These are phyloP conservation scores for Chalciporus piperatus DNA, from an alignment of 768 basidiomycete species.

Conservation along the genomic window DNA sequence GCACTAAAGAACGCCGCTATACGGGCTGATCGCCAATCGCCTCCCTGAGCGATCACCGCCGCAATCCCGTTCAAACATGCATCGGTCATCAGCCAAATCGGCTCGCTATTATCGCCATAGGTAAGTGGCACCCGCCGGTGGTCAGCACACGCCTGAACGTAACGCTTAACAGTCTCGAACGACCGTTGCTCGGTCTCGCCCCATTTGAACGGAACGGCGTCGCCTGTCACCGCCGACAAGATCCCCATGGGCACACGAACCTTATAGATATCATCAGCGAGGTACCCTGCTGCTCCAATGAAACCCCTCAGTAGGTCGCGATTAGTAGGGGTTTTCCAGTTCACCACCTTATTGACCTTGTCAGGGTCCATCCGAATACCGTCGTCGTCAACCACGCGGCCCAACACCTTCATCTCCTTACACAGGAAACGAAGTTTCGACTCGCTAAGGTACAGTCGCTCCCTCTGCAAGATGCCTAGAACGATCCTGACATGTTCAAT, in stretches of 20 bases:
- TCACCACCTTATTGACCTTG: constrained; percentile 38
- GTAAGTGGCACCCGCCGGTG: not conserved
- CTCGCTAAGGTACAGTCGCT: constrained; percentile 36
- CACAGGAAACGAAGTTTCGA: constrained; percentile 35
- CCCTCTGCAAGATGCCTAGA: constrained; percentile 32
- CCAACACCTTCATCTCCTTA: constrained; percentile 31
- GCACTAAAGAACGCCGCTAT: constrained; percentile 4
- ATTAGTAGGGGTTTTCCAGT: not conserved
- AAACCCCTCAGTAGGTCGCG: not conserved
- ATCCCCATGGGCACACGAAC: not conserved
- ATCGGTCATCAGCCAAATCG: not conserved
- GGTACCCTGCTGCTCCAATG: not conserved
- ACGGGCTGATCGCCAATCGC: not conserved
- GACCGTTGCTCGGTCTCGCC: not conserved
- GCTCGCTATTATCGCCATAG: not conserved
- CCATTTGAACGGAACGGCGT: not conserved
- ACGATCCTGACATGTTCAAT: constrained; percentile 31
- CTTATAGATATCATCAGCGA: not conserved
- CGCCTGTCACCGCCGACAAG: not conserved
- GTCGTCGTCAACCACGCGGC: constrained; percentile 33
- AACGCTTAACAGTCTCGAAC: not conserved
- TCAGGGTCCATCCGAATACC: constrained; percentile 43
- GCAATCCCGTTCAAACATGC: not conserved
- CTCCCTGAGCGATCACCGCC: not conserved
- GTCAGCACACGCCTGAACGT: not conserved